These are phyloP conservation scores for Logfia minima DNA, from an alignment of 129 eudicot genomes.

Conservation along the genomic window DNA sequence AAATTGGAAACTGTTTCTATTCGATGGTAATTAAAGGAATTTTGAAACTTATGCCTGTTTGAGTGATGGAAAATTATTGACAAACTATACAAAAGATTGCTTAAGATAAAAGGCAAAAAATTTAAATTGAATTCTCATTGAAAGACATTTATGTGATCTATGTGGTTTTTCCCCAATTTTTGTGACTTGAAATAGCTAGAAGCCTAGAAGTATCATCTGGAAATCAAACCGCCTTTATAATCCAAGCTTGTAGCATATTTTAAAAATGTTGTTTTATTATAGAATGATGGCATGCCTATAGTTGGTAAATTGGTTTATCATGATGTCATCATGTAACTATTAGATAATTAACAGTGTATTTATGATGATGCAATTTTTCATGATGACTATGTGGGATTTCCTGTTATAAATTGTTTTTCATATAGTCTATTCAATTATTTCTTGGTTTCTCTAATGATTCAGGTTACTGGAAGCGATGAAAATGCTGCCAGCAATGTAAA, in stretches of 20 bases:
- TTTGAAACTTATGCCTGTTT: background rate
- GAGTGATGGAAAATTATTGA: background rate
- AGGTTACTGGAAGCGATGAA: slow-evolving; percentile 62
- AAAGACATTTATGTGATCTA: background rate
- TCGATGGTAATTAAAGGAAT: background rate
- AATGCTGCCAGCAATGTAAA: slow-evolving; percentile 31
- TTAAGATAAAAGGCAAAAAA: background rate
- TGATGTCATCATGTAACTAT: background rate
- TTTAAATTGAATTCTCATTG: background rate
- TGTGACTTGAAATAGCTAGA: background rate
- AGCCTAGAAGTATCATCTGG: background rate
- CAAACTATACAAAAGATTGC: background rate
- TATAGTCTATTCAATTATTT: background rate
- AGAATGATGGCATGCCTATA: background rate
- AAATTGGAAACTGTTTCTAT: background rate
- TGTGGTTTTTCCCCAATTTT: background rate
- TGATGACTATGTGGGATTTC: background rate
- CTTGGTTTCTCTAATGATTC: background rate
- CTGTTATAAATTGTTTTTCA: background rate
- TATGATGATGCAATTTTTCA: no score
- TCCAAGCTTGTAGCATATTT: background rate
- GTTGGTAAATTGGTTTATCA: background rate
- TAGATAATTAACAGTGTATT: no score
- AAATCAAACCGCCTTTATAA: background rate
- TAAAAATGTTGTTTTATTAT: background rate